A percentile compares a stretch with the other conserved stretches of the same genome.
phyloP scores from a whole-genome alignment of 768 basidiomycete genomes.

The Lentinus tigrinus region DNA sequence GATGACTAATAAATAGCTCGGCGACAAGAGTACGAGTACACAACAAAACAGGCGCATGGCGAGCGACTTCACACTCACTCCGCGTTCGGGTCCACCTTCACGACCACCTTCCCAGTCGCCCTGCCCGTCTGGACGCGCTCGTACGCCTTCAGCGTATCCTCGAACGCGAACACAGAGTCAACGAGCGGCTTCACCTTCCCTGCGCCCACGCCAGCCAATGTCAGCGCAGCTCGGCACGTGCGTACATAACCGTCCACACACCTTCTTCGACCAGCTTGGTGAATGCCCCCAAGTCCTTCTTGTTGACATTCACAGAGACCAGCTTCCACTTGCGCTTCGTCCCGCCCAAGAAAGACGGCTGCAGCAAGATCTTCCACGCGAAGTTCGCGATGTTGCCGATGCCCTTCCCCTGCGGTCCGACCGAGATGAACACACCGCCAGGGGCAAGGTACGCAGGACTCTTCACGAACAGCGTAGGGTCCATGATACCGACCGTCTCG shows the following conservation, averaged over 20 bases:
- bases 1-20: background rate
- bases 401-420: slow-evolving; percentile 45
- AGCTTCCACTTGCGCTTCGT: slow-evolving; percentile 45
- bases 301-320: slow-evolving; percentile 31
- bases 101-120: slow-evolving; percentile 66
- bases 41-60: background rate
- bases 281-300: slow-evolving; percentile 33
- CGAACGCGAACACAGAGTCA: slow-evolving; percentile 59
- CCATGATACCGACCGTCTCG: slow-evolving; percentile 54
- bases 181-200: slow-evolving; percentile 53
- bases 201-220: slow-evolving; percentile 17
- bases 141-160: slow-evolving; percentile 60
- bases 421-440: slow-evolving; percentile 51
- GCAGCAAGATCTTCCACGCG: slow-evolving; percentile 34
- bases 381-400: slow-evolving; percentile 30
- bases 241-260: background rate
- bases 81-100: slow-evolving; percentile 41
- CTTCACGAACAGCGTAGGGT: slow-evolving; percentile 48
- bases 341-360: slow-evolving; percentile 56
- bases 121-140: slow-evolving; percentile 53
- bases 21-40: background rate
- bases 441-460: slow-evolving; percentile 55
- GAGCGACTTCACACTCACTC: slow-evolving; percentile 15
- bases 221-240: too few species aligned
- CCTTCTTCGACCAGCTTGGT: slow-evolving; percentile 28